Evolutionary conservation across 176 grass and related monocot species (phyloP), one percentile per base, ranked within the genome.

Genomic region (Oryza rufipogon): DNA sequence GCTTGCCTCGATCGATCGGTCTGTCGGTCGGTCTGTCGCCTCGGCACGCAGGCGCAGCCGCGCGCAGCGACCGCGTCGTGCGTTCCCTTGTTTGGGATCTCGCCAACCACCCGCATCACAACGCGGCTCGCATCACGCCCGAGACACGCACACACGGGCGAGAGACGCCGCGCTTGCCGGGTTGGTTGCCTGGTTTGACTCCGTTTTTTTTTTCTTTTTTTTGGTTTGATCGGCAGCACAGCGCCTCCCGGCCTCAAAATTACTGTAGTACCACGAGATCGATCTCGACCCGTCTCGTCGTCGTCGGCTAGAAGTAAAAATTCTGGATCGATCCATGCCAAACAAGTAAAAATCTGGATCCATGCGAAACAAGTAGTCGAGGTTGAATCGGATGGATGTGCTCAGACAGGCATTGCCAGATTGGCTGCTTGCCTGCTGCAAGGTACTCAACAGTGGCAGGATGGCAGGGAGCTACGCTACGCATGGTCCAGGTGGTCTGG

Each of bases 81-180:
- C 44, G 80, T 14, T n/a, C 9, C 5, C 66, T 13, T 78, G 80
- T 39, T 48, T 16, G 17, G 56, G 56, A 83, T 73, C 74, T 79
- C 12, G 67, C 67, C 72, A 64, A 25, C 72, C 65, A 7, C 19
- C 12, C 61, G 12, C 74, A 46, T 33, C 44, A 78, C 48, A 8
- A 4, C 74, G 80, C 66, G 73, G 66, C 41, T 64, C 38, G 79
- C 86, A 64, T 77, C 49, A 39, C 72, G 79, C 69, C 70, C 84
- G 58, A 78, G 74, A 4, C 58, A 13, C 39, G 7, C 58, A 23
- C 58, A 23, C 58, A 63, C 58, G 58, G 58, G 58, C 7, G 19
- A 9, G 56, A n/a, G 56, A n/a, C 2, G 8, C 58, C 58, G 58
- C 17, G n/a, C 58, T 23, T 63, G 58, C 58, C 58, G 58, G 56